Evolutionary conservation across 441 rosid species (phyloP).

Genomic region (Gossypium davidsonii): DNA sequence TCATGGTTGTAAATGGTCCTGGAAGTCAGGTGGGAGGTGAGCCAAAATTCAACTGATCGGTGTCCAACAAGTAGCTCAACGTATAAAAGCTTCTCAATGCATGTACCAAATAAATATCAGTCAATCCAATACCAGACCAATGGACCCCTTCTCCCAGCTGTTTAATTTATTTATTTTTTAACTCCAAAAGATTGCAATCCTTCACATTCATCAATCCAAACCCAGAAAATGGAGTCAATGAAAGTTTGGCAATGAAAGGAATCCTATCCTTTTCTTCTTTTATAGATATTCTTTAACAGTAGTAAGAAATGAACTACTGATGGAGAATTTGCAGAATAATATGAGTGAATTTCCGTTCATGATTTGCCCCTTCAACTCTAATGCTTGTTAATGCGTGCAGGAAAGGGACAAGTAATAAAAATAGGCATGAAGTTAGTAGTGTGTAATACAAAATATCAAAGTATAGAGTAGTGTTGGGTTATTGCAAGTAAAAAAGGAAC

Average conservation of each 20-base stretch:
- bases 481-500: conserved; percentile 10
- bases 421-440: not conserved
- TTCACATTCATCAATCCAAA: not conserved
- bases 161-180: not conserved
- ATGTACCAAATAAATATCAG: conserved; percentile 4
- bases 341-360: not conserved
- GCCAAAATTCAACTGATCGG: conserved; percentile 6
- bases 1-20: conserved; percentile 1
- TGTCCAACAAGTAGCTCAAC: not conserved
- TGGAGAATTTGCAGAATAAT: not conserved
- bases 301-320: conserved; percentile 1
- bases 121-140: not conserved
- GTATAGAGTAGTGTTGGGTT: conserved; percentile 9
- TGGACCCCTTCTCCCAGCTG: conserved; percentile 7
- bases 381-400: not conserved
- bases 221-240: not conserved
- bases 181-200: not conserved
- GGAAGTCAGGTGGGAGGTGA: conserved; percentile 2
- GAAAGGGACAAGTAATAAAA: not conserved
- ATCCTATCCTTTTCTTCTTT: not conserved
- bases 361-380: too few relatives aligned
- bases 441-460: not conserved
- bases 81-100: conserved; percentile 1
- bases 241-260: not conserved
- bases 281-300: not conserved